Base-by-base conservation (phyloP, 352 stramenopile species). In the Aphanomyces euteiches region DNA sequence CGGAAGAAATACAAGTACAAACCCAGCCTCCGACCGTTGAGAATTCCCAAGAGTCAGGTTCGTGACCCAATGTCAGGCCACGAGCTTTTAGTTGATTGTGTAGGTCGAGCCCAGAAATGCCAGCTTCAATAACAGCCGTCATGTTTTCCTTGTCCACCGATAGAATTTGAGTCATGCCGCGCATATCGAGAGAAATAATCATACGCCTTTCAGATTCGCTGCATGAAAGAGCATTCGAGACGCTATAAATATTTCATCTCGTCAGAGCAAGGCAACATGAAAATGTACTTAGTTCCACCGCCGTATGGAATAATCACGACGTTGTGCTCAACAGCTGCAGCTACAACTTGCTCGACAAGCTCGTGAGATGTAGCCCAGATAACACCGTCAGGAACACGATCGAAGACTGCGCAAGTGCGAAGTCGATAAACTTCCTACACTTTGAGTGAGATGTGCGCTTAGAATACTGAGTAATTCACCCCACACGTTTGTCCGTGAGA, bases 161-260 rank as follows among this genome's bases (percentile, higher is more conserved):
- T 39, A 88, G 56, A 58, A 89, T 90, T 0, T 75, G 70, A 57
- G 80, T 82, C 93, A 98, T 97, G 47, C 84, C 76, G 64, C 90
- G 90, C 85, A 98, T 93, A 77, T 98, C 93, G 19, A 99, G 79
- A 41, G 90, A 97, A 39, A 98, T 83, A 69, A 99, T 97, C 5
- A 89, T 89, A 15, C 93, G 85, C 56, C 80, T 68, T 68, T 98
- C 92, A 0, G 80, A 73, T 0, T 81, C 66, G 43, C 79, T 76
- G 68, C 84, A 92, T 38, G 76, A 67, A 12, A 92, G 76, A 15
- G 84, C 84, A 39, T 80, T 89, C 3, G 84, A 87, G 8, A 92
- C 84, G 54, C 75, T 80, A 56, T 17, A 56, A 47, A 3, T 47
- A 56, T n/a, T 50, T 4, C 7, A 34, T 19, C 48, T 39, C 19